A percentile compares a stretch with the other conserved stretches of the same genome.
Evolutionary conservation across 2,329 filamentous ascomycete genomes (phyloP).

Genomic region (Penicillium brevicompactum): DNA sequence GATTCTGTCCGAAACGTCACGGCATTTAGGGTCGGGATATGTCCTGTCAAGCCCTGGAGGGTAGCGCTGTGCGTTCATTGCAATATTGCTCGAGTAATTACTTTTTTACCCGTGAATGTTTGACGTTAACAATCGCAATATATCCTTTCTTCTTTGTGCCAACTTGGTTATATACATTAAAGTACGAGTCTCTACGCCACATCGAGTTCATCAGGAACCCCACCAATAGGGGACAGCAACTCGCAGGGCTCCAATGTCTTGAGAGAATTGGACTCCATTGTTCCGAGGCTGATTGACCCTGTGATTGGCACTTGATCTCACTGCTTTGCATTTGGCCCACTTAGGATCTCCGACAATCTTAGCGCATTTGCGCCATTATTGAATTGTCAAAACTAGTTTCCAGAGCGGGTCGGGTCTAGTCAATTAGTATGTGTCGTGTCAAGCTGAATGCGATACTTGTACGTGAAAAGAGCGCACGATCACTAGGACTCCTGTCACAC

Average conservation of each 20-base stretch:
- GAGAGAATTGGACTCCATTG: constrained; percentile 3
- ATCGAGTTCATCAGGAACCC: background rate
- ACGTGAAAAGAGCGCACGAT: constrained; percentile 14
- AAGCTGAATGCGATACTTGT: background rate
- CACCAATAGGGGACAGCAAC: background rate
- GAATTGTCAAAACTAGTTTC: constrained; percentile 12
- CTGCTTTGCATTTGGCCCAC: constrained; percentile 4
- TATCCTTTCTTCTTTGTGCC: background rate
- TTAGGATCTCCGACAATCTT: constrained; percentile 17
- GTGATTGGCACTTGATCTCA: constrained; percentile 1
- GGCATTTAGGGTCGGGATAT: background rate
- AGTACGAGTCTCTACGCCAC: background rate
- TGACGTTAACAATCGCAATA: background rate
- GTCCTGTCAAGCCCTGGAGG: background rate
- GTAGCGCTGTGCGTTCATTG: background rate
- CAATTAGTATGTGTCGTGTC: constrained; percentile 1
- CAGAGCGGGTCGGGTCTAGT: constrained; percentile 5
- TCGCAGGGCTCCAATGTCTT: background rate
- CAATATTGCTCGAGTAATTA: background rate
- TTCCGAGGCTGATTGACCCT: constrained; percentile 7
- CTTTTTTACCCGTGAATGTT: background rate
- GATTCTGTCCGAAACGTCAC: constrained; percentile 1
- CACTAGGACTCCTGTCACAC: constrained; percentile 12
- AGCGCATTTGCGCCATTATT: constrained; percentile 9
- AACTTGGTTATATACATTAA: background rate